Base-by-base conservation (phyloP, 768 basidiomycete species). In the Mycena epipterygia region DNA sequence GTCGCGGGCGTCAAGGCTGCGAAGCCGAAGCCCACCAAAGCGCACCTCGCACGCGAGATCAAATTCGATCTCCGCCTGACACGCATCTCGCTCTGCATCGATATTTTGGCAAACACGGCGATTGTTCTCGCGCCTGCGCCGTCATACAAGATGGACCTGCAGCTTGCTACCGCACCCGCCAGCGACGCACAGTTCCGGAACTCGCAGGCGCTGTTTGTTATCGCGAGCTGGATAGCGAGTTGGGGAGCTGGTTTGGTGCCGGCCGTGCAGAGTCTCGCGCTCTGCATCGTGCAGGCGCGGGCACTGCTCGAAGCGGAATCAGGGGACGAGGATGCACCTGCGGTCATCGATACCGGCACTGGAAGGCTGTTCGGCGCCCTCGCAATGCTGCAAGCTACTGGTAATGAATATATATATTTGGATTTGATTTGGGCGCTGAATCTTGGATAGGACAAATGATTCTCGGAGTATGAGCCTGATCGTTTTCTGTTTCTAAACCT, bases 321-420 rank as follows among this genome's bases (percentile, higher is more conserved):
- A 0, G 75, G 60, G 27, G 35, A 32, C 7, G 42, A 0, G 58
- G 66, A 64, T 56, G 65, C 51, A 13, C 74, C 72, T 32, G 74
- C 52, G 53, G 73, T 67, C 52, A 74, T 62, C 59, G 78, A 83
- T 35, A 75, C 73, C 55, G 80, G 79, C 9, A 78, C 80, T 8
- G 93, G 93, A 0, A 83, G 87, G 69, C 78, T 95, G 25, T 92
- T 95, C 65, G 91, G 93, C 33, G 92, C 92, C 1, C 81, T 95
- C 41, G 89, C 92, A 14, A 86, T 93, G 37, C 77, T 95, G 72
- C 91, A 93, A 69, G 89, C 93, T 0, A 80, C 88, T 5, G 91
- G 52, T 53, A 53, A 35, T 2, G 27, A 12, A 3, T n/a, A 4
- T 23, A 3, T 21, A 3, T 9, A 12, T 35, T 21, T 12, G 12